Evolutionary conservation across 1,284 basidiomycete species (phyloP), one percentile per base, ranked within the genome.

Genomic region (Leccinum pachyderme): DNA sequence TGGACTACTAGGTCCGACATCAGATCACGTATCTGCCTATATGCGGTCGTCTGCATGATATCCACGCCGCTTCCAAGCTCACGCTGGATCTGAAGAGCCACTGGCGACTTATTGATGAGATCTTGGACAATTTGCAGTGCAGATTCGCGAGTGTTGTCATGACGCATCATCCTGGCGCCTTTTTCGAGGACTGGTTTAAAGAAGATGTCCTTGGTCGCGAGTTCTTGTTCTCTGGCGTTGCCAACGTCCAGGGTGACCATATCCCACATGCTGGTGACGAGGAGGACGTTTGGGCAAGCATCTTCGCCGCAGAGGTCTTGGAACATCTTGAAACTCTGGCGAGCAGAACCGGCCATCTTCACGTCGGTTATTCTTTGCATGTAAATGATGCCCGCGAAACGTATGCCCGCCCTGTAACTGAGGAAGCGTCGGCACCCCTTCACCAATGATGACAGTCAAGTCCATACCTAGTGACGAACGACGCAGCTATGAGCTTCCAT

Each of bases 301-400:
- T 68, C 67, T 47, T 78, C 75, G 0, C 81, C 81, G 52, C 81
- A 82, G 18, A 83, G 69, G 47, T 75, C 73, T 39, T 77, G 69
- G 63, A 82, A 80, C 68, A 81, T 74, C 35, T 63, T 69, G 55
- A 82, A 78, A 62, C 77, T 80, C 27, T 77, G 75, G 7, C 67
- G 66, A n/a, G 77, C 73, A 8, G 77, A 75, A 7, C 80, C 79
- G 15, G 76, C 75, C 43, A 82, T 71, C 32, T 78, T 74, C 57
- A 73, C 68, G 62, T 82, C 81, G 7, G 77, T 74, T 58, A 83
- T 83, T 6, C 77, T 71, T 54, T 83, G 81, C 67, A 81, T 71
- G 59, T 81, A 82, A 37, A 82, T 73, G 50, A 83, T 68, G 0
- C 81, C 81, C 44, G 67, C 39, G 62, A 69, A 53, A 55, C 47